Evolutionary conservation across 495 filamentous ascomycete species (phyloP).

Genomic region (Durotheca rogersii): DNA sequence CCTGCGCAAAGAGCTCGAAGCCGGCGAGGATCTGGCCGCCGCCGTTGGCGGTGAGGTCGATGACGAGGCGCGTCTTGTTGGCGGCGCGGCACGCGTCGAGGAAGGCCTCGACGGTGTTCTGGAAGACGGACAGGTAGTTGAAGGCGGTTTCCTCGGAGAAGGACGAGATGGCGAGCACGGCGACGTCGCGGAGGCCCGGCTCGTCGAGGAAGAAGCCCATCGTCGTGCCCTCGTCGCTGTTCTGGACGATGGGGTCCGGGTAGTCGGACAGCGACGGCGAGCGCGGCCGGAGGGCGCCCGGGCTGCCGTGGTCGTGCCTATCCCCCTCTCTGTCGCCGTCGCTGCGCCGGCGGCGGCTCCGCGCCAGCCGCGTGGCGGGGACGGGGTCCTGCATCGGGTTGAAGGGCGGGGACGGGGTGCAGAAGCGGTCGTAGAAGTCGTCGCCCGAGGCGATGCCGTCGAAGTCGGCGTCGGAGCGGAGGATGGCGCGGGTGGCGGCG

Average conservation of each 20-base stretch:
- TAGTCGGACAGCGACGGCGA: neutral
- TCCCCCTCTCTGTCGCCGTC: too few relatives aligned
- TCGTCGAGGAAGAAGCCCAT: slow-evolving; percentile 44
- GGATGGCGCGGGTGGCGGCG: neutral
- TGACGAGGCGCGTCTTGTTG: slow-evolving; percentile 52
- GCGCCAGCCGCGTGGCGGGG: slow-evolving; percentile 1
- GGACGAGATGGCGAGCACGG: slow-evolving; percentile 33
- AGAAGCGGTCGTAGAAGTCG: slow-evolving; percentile 31
- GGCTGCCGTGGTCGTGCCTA: too few relatives aligned
- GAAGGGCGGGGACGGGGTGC: slow-evolving; percentile 25
- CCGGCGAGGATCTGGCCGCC: slow-evolving; percentile 53
- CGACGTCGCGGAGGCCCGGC: slow-evolving; percentile 43
- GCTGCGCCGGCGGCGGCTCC: too few relatives aligned
- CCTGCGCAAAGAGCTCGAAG: slow-evolving; percentile 48
- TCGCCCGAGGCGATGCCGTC: slow-evolving; percentile 20
- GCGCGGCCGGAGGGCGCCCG: neutral
- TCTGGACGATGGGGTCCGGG: slow-evolving; percentile 4
- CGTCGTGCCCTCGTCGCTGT: slow-evolving; percentile 10
- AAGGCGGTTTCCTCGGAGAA: slow-evolving; percentile 25
- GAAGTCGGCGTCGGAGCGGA: slow-evolving; percentile 11
- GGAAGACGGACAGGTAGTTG: slow-evolving; percentile 39
- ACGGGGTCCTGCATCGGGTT: slow-evolving; percentile 33
- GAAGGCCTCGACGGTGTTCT: slow-evolving; percentile 41
- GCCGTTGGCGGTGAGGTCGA: slow-evolving; percentile 57
- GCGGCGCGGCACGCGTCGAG: slow-evolving; percentile 37